phyloP scores from a whole-genome alignment of 2,329 filamentous ascomycete species.

The Fusarium falciforme region DNA sequence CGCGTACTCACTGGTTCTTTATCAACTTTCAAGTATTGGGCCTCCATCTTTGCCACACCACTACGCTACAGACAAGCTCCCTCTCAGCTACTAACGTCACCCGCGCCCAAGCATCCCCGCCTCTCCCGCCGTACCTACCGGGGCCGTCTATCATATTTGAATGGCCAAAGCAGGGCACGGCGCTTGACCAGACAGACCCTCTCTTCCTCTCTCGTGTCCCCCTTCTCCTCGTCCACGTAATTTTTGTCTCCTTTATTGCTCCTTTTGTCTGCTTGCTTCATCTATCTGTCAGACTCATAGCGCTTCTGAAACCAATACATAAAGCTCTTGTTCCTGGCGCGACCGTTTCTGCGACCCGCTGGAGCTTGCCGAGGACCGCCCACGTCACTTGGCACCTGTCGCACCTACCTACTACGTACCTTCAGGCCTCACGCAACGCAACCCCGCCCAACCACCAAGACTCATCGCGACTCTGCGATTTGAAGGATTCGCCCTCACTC shows the following conservation, averaged over 20 bases:
- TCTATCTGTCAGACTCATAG: background rate
- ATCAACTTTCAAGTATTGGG: background rate
- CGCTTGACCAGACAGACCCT: slow-evolving; percentile 30
- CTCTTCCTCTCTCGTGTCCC: slow-evolving; percentile 8
- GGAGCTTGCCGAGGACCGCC: slow-evolving; percentile 31
- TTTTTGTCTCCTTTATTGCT: slow-evolving; percentile 7
- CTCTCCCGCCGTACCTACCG: background rate
- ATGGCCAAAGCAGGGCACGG: slow-evolving; percentile 7
- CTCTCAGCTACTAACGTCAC: slow-evolving; percentile 14
- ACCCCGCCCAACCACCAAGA: slow-evolving; percentile 41
- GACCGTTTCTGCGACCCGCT: slow-evolving; percentile 47
- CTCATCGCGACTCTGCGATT: background rate
- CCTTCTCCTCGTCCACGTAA: background rate
- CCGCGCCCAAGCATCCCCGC: background rate
- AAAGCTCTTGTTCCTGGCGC: slow-evolving; percentile 38
- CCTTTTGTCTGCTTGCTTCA: background rate
- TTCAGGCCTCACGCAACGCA: slow-evolving; percentile 21
- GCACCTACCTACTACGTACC: background rate
- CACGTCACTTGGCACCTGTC: slow-evolving; percentile 19
- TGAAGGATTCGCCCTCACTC: slow-evolving; percentile 8
- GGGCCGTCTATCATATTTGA: background rate
- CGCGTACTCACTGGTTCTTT: background rate
- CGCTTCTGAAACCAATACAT: slow-evolving; percentile 8
- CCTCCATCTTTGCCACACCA: background rate
- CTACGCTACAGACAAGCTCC: slow-evolving; percentile 8